A percentile compares a stretch with the other conserved stretches of the same genome.
phyloP scores from a whole-genome alignment of 345 rosid genomes.

The Cardamine chenopodiifolia region DNA sequence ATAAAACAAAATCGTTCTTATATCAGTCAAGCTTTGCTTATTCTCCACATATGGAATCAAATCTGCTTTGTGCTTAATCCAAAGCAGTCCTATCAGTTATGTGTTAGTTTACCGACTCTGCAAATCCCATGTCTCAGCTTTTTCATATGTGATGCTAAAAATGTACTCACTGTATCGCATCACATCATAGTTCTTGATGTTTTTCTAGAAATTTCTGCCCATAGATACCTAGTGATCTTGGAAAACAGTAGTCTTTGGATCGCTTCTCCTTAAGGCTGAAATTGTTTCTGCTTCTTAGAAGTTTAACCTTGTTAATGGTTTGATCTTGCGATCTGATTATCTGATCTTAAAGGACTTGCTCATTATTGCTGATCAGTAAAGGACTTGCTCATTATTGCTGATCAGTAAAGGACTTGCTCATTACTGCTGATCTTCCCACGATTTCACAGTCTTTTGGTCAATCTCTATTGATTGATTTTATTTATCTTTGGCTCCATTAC shows the following conservation, averaged over 20 bases:
- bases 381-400: not conserved
- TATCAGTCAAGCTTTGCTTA: constrained; percentile 21
- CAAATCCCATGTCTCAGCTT: constrained; percentile 22
- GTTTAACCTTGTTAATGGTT: not conserved
- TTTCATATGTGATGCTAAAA: constrained; percentile 2
- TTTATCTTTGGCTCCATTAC: not conserved
- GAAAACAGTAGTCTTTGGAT: not conserved
- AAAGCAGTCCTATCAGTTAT: constrained; percentile 22
- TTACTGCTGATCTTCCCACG: not conserved
- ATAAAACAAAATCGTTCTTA: constrained; percentile 30
- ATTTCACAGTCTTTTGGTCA: not conserved
- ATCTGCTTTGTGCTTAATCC: constrained; percentile 42
- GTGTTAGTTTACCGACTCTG: constrained; percentile 10
- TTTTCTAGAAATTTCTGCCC: constrained; percentile 9
- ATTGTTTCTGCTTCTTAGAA: not conserved
- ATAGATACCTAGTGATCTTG: constrained; percentile 20
- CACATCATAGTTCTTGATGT: constrained; percentile 12
- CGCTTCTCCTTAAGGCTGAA: not conserved
- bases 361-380: not conserved
- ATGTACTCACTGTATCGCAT: not conserved
- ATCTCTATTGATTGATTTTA: not conserved
- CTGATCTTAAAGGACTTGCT: not conserved
- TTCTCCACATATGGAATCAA: constrained; percentile 29
- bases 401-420: not conserved
- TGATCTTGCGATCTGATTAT: constrained; percentile 5